These are phyloP conservation scores for Boehmeria nivea DNA, from an alignment of 306 rosid genomes.

Conservation along the genomic window DNA sequence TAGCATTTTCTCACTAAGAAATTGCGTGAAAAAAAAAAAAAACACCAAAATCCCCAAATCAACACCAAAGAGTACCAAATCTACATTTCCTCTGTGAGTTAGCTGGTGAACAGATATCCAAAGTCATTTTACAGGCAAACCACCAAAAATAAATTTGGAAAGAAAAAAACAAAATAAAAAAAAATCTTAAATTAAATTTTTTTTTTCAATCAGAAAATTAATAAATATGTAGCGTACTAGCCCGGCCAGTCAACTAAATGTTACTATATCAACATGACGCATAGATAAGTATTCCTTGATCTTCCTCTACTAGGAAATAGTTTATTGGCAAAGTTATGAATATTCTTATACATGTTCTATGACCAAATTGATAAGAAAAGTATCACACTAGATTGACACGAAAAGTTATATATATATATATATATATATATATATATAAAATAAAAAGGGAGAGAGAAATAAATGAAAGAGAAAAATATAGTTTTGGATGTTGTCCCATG, in stretches of 20 bases:
- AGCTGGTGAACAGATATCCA: slow-evolving; percentile 22
- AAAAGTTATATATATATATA: neutral
- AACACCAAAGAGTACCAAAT: slow-evolving; percentile 18
- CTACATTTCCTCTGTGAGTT: slow-evolving; percentile 13
- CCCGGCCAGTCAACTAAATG: slow-evolving; percentile 23
- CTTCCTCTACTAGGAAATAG: slow-evolving; percentile 1
- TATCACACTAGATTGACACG: neutral
- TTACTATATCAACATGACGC: slow-evolving; percentile 33
- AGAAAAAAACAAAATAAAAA: no score
- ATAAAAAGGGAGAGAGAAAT: neutral
- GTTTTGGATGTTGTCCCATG: no score
- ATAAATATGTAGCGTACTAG: slow-evolving; percentile 13
- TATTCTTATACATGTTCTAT: slow-evolving; percentile 1
- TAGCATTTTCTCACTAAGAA: neutral
- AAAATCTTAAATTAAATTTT: no score
- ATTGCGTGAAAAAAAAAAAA: slow-evolving; percentile 14
- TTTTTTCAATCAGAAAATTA: no score
- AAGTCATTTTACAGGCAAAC: slow-evolving; percentile 21
- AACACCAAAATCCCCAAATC: slow-evolving; percentile 2
- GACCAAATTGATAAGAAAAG: slow-evolving; percentile 4
- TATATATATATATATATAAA: neutral
- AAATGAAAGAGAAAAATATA: no score
- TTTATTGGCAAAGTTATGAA: slow-evolving; percentile 14
- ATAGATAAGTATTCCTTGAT: neutral
- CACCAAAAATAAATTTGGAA: neutral